These are phyloP conservation scores for Ganoderma sinense DNA, from an alignment of 1,284 basidiomycete species.

Conservation along the genomic window DNA sequence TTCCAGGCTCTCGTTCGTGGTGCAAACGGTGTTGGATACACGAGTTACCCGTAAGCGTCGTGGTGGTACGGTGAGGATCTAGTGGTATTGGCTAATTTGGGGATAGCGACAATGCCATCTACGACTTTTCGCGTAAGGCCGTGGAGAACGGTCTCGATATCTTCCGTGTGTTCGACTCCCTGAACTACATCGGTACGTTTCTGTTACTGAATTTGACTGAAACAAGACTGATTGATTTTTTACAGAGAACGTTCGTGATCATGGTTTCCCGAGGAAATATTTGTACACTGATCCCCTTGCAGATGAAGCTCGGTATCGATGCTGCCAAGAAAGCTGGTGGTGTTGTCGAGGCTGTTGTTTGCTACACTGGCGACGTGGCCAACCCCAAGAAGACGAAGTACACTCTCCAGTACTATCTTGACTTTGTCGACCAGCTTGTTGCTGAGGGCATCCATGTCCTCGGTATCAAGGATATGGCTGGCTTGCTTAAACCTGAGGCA, in stretches of 20 bases:
- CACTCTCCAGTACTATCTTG: slow-evolving; percentile 97
- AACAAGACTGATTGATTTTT: slow-evolving; percentile 6
- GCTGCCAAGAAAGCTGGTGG: slow-evolving; percentile 99
- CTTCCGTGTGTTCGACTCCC: slow-evolving; percentile 99
- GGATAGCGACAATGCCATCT: slow-evolving; percentile 96
- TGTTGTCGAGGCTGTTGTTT: slow-evolving; percentile 97
- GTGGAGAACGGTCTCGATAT: slow-evolving; percentile 99
- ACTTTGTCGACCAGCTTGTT: slow-evolving; percentile 95
- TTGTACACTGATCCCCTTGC: slow-evolving; percentile 11
- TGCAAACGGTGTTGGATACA: slow-evolving; percentile 99
- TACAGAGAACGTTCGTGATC: slow-evolving; percentile 63
- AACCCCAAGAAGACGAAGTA: slow-evolving; percentile 97
- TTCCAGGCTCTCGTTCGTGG: slow-evolving; percentile 99
- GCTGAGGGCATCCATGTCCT: slow-evolving; percentile 97
- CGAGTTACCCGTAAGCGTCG: slow-evolving; percentile 89
- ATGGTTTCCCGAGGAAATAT: background rate
- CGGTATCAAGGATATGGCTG: slow-evolving; percentile 99
- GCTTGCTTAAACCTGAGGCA: slow-evolving; percentile 94
- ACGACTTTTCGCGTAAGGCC: slow-evolving; percentile 98
- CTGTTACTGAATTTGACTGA: background rate
- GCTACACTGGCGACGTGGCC: slow-evolving; percentile 98
- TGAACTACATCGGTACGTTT: slow-evolving; percentile 92
- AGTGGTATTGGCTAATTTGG: background rate
- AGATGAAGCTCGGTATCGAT: slow-evolving; percentile 97
- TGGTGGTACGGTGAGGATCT: background rate